Evolutionary conservation across 2,329 filamentous ascomycete species (phyloP), one percentile per base, ranked within the genome.

Genomic region (Setomelanomma holmii): DNA sequence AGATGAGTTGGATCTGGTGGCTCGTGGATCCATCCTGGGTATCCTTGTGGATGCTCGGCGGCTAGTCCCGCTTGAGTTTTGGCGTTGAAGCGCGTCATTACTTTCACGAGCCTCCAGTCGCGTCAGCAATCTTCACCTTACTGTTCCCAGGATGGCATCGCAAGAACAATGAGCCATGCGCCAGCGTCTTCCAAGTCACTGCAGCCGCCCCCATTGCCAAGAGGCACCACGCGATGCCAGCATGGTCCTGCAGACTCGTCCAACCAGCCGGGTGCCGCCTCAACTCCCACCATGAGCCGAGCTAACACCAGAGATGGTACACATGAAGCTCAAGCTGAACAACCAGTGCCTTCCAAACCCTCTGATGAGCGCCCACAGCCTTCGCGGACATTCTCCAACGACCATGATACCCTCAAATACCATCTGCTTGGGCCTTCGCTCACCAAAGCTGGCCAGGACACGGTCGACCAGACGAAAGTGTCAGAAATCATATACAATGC

Each of bases 401-500:
- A 80, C 56, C 82, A 87, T 65, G 80, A 83, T 49, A 92, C 89
- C 4, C 82, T 98, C 49, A 97, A 96, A 69, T 96, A 98, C 74
- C 89, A 89, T 49, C 83, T 98, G 0, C 82, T 98, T 0, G 95
- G 95, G 0, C 93, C 93, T 0, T 97, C 93, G 5, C 79, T 98
- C 46, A 93, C 92, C 19, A 99, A 99, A 75, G 90, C 93, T 23
- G 95, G 95, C 1, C 93, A 98, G 72, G 91, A 96, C 68, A 82
- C 85, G 14, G 93, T 98, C n/a, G 91, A 99, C 67, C 95, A 98
- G 77, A 84, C 84, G 58, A 96, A 95, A 79, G 92, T 99, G 43
- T 96, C 93, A 2, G 93, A 98, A 65, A 88, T 98, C 63, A 99
- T 99, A 54, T 98, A 97, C 77, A 91, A 96, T 73, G 92, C 93